phyloP scores from a whole-genome alignment of 345 rosid genomes.

The Moricandia moricandioides region DNA sequence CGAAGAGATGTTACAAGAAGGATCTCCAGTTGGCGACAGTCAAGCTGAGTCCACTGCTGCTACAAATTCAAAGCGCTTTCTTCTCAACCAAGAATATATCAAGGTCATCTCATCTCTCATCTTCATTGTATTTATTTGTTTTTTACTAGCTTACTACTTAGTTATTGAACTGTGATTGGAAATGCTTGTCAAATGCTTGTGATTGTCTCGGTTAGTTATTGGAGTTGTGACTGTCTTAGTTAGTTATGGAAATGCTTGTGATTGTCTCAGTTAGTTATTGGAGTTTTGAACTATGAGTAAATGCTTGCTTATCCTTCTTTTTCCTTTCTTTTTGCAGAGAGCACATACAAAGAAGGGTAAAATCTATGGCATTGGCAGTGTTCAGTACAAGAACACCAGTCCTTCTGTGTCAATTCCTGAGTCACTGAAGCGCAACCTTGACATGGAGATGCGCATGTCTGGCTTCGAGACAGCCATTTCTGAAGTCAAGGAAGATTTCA shows the following conservation, averaged over 20 bases:
- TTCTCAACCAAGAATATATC: not conserved
- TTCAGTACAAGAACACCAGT: not conserved
- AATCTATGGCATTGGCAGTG: not conserved
- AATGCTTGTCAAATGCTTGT: too few relatives aligned
- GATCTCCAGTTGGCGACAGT: not conserved
- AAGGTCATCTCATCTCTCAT: not conserved
- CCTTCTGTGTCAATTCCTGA: not conserved
- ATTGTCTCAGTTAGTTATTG: too few relatives aligned
- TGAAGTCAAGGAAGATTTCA: not conserved
- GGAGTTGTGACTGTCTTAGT: not conserved
- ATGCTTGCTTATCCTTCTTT: not conserved
- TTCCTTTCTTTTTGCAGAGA: not conserved
- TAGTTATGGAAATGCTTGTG: not conserved
- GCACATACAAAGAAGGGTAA: not conserved
- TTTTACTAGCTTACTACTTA: not conserved
- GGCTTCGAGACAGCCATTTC: not conserved
- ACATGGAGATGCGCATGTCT: not conserved
- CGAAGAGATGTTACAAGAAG: not conserved
- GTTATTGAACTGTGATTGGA: not conserved
- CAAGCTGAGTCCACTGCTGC: not conserved
- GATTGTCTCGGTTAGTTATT: too few relatives aligned
- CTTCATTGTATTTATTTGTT: not conserved
- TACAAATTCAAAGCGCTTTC: not conserved
- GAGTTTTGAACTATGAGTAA: not conserved
- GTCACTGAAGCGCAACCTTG: not conserved